Base-by-base conservation (phyloP, 805 yeast genomes). In the Saccharomycopsis schoenii region DNA sequence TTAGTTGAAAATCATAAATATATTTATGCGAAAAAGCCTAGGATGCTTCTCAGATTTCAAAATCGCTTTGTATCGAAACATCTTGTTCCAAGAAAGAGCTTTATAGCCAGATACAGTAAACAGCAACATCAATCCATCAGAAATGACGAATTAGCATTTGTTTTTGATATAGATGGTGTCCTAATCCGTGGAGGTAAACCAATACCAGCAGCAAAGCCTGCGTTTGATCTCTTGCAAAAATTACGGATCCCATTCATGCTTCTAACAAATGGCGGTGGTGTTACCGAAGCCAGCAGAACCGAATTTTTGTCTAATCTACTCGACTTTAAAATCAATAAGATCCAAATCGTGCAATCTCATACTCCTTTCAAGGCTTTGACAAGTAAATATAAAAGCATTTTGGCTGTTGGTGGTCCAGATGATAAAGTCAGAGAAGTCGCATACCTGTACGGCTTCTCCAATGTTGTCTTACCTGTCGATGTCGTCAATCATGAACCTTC, bases 251-350 rank as follows among this genome's bases (percentile, higher is more conserved):
- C 97, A 1, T 92, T 83, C 74, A 82, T 90, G n/a, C 69, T 92
- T 51, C 76, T 92, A 69, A 91, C 97, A 8, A 91, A 92, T 70
- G 97, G 97, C 19, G 97, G 97, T 6, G 97, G 97, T 1, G 79
- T 79, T 39, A 72, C 80, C 12, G 97, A 91, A 68, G 63, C 68
- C 4, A 78, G 76, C n/a, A 75, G 96, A 54, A 83, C 84, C 1
- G 69, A 72, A 1, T 62, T 42, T 42, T 55, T 64, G 29, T 56
- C 61, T 12, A 17, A n/a, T 4, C n/a, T 55, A 11, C 74, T 76
- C 25, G 58, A 61, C 19, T 70, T 70, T 1, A 67, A 69, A 1
- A 71, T 86, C n/a, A 73, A 80, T 36, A 79, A 83, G 1, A 71
- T 76, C 54, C 97, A 91, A 68, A 76, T 92, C 54, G 83, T 92